A percentile compares a stretch with the other conserved stretches of the same genome.
Conservation (phyloP, 116 monocot genomes). For the Thalassia testudinum region DNA sequence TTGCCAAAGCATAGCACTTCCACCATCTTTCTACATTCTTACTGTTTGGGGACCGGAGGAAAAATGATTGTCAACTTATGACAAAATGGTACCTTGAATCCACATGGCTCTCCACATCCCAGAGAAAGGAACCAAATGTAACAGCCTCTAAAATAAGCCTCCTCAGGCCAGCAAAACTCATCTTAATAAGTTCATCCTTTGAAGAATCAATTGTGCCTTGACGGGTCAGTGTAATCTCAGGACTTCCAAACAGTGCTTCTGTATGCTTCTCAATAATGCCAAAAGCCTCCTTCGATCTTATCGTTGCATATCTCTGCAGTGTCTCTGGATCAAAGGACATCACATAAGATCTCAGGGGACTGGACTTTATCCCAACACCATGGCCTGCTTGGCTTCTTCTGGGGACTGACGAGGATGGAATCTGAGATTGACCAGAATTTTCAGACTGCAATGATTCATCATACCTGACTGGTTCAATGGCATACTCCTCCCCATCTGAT, state of each 20-base stretch:
- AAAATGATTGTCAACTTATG: slow-evolving; percentile 11
- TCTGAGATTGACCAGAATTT: slow-evolving; percentile 9
- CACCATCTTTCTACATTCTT: no score
- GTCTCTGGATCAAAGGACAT: slow-evolving; percentile 84
- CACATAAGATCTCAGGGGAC: slow-evolving; percentile 56
- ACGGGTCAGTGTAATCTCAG: slow-evolving; percentile 52
- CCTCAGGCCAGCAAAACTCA: slow-evolving; percentile 57
- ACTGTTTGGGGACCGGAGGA: no score
- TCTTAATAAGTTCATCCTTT: slow-evolving; percentile 58
- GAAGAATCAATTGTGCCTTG: slow-evolving; percentile 51
- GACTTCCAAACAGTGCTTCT: slow-evolving; percentile 70
- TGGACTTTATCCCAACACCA: slow-evolving; percentile 24
- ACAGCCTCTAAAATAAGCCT: slow-evolving; percentile 75
- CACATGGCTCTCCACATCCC: slow-evolving; percentile 81
- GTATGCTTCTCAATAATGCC: slow-evolving; percentile 78
- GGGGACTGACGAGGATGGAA: slow-evolving; percentile 7
- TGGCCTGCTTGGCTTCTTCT: slow-evolving; percentile 7
- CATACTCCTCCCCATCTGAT: slow-evolving; percentile 25
- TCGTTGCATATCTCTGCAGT: slow-evolving; percentile 52
- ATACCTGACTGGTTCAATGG: slow-evolving; percentile 23
- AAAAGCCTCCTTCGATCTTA: slow-evolving; percentile 76
- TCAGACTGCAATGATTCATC: slow-evolving; percentile 26
- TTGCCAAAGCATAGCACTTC: no score
- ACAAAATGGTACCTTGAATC: slow-evolving; percentile 81
- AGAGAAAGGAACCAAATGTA: slow-evolving; percentile 84